Conservation (phyloP, 495 filamentous ascomycete species). For the Penicillium cataractarum region DNA sequence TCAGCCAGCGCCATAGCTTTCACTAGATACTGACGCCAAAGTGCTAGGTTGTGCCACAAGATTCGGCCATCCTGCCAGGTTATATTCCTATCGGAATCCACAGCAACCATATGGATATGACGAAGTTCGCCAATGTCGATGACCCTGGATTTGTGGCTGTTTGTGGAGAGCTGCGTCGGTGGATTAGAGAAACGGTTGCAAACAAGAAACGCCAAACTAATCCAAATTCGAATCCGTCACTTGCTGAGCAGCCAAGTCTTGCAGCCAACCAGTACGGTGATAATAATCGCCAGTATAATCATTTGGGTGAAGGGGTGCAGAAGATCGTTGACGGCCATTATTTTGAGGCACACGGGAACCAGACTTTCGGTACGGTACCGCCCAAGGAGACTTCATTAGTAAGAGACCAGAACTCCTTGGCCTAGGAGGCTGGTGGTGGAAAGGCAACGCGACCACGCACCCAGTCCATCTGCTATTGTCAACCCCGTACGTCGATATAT, state of each 20-base stretch:
- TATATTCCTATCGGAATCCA: slow-evolving; percentile 5
- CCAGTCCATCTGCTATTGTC: too few relatives aligned
- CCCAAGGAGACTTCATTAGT: too few relatives aligned
- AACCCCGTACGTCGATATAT: too few relatives aligned
- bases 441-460: too few relatives aligned
- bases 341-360: neutral
- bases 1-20: neutral
- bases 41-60: neutral
- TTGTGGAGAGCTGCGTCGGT: neutral
- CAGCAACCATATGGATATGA: slow-evolving; percentile 12
- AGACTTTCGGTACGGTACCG: neutral
- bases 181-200: neutral
- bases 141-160: slow-evolving; percentile 7
- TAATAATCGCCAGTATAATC: neutral
- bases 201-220: neutral
- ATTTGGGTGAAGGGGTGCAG: neutral
- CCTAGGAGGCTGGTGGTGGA: too few relatives aligned
- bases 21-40: neutral
- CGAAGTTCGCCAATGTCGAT: neutral
- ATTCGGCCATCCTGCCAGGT: neutral
- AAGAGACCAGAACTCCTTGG: too few relatives aligned
- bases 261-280: neutral
- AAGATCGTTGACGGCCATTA: neutral
- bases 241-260: neutral
- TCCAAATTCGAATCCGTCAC: slow-evolving; percentile 5